phyloP scores from a whole-genome alignment of 2,329 filamentous ascomycete genomes.

The Davidsoniella australis region DNA sequence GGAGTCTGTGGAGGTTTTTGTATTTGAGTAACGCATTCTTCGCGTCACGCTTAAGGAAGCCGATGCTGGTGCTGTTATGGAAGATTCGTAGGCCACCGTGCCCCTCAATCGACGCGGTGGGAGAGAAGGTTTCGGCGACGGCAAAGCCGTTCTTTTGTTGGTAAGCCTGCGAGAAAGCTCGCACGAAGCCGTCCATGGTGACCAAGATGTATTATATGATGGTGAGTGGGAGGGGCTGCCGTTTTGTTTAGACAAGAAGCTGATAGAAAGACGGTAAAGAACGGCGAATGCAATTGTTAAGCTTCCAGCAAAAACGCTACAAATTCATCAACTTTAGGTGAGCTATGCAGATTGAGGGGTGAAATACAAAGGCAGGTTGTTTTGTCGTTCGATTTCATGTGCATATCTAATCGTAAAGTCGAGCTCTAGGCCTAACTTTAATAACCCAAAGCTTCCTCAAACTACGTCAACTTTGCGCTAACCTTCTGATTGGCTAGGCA shows the following conservation, averaged over 20 bases:
- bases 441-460: too few species aligned
- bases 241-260: too few species aligned
- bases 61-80: constrained; percentile 50
- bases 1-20: constrained; percentile 34
- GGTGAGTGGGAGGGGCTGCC: background rate
- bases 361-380: too few species aligned
- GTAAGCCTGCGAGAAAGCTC: constrained; percentile 56
- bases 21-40: constrained; percentile 53
- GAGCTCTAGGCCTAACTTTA: too few species aligned
- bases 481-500: constrained; percentile 3
- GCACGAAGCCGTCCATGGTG: constrained; percentile 51
- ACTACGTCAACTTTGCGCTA: constrained; percentile 4
- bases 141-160: constrained; percentile 47
- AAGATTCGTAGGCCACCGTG: constrained; percentile 52
- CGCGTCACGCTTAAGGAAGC: constrained; percentile 51
- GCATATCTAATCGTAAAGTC: too few species aligned
- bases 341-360: too few species aligned
- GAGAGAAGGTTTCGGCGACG: constrained; percentile 59
- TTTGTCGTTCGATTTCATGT: too few species aligned
- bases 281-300: too few species aligned
- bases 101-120: constrained; percentile 44
- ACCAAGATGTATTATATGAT: background rate
- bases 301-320: too few species aligned
- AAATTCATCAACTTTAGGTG: too few species aligned
- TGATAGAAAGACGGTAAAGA: too few species aligned